Evolutionary conservation across 2,329 filamentous ascomycete species (phyloP).

Genomic region (Daldinia sp.): DNA sequence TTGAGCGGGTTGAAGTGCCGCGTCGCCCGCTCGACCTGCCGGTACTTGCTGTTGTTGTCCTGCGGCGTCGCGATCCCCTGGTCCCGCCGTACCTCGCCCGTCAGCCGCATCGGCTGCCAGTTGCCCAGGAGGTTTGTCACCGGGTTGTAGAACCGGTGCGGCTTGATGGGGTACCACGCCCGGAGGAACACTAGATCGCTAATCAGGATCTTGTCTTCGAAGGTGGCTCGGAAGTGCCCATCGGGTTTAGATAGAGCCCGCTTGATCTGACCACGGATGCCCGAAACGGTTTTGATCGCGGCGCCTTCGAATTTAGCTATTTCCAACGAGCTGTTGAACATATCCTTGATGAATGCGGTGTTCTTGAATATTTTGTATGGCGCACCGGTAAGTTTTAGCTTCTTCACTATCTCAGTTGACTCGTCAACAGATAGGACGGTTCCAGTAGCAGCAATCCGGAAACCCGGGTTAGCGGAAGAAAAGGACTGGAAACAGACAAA

Average conservation of each 20-base stretch:
- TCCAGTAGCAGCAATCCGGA: conserved; percentile 93
- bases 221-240: conserved; percentile 95
- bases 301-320: conserved; percentile 99
- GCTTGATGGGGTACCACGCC: conserved; percentile 96
- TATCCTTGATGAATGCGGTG: conserved; percentile 97
- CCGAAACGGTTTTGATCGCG: conserved; percentile 94
- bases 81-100: conserved; percentile 87
- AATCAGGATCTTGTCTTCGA: conserved; percentile 98
- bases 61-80: conserved; percentile 81
- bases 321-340: conserved; percentile 94
- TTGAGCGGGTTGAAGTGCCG: conserved; percentile 83
- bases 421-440: conserved; percentile 95
- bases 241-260: conserved; percentile 92
- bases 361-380: conserved; percentile 99
- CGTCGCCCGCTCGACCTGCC: conserved; percentile 71
- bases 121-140: conserved; percentile 89
- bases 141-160: conserved; percentile 96
- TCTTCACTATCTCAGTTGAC: conserved; percentile 97
- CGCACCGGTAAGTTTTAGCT: conserved; percentile 93
- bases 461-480: conserved; percentile 84
- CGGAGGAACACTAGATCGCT: conserved; percentile 96
- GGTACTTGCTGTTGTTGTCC: conserved; percentile 88
- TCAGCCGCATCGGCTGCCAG: conserved; percentile 94
- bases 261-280: conserved; percentile 97
- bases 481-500: conserved; percentile 95